phyloP scores from a whole-genome alignment of 352 stramenopile genomes.

The Globisporangium iwayamae region DNA sequence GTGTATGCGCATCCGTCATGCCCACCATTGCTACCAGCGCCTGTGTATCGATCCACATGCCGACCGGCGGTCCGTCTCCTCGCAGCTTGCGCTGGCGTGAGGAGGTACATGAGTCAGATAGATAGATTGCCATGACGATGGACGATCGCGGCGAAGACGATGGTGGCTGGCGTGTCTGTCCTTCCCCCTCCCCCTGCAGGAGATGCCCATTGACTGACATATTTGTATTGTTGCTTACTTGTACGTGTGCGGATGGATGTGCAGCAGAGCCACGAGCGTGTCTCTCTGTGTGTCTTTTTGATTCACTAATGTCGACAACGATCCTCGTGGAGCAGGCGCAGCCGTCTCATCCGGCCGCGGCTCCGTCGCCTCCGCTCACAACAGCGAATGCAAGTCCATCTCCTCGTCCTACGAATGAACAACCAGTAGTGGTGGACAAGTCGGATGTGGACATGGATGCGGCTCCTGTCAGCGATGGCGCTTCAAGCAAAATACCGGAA shows the following conservation, averaged over 20 bases:
- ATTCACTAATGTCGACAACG: slow-evolving; percentile 7
- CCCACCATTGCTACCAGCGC: background rate
- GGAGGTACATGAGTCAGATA: slow-evolving; percentile 3
- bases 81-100: slow-evolving; percentile 1
- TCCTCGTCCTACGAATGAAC: background rate
- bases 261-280: background rate
- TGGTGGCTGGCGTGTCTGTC: background rate
- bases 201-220: background rate
- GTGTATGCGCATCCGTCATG: background rate
- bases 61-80: background rate
- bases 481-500: background rate
- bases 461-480: background rate
- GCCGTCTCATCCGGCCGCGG: slow-evolving; percentile 2
- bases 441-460: slow-evolving; percentile 8
- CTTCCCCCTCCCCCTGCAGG: background rate
- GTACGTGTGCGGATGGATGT: background rate
- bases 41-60: background rate
- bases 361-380: background rate
- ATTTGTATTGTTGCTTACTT: background rate
- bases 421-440: background rate
- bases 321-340: slow-evolving; percentile 10
- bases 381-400: background rate
- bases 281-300: background rate
- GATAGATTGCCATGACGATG: background rate
- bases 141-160: background rate